These are phyloP conservation scores for Obelidium mucronatum DNA, from an alignment of 192 early-diverging fungal genomes.

Conservation along the genomic window DNA sequence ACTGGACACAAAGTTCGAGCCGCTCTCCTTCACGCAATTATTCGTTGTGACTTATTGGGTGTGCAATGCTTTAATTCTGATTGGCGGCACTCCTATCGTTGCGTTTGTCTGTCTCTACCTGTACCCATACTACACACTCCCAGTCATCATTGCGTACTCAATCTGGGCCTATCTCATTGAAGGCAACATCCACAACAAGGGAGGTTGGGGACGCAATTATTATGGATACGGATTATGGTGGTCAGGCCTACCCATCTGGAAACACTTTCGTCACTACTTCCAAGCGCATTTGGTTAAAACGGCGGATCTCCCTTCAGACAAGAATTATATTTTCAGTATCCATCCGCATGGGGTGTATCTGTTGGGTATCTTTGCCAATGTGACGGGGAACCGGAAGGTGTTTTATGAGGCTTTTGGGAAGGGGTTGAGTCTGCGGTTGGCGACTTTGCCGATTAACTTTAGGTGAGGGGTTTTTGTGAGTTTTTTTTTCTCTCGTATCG, in stretches of 20 bases:
- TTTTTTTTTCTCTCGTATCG: neutral
- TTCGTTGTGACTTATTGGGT: slow-evolving; percentile 35
- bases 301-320: slow-evolving; percentile 29
- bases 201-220: slow-evolving; percentile 32
- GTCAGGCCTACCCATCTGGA: slow-evolving; percentile 28
- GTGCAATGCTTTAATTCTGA: slow-evolving; percentile 1
- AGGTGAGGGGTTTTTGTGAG: neutral
- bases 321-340: slow-evolving; percentile 39
- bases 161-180: slow-evolving; percentile 24
- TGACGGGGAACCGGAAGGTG: slow-evolving; percentile 30
- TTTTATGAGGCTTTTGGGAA: slow-evolving; percentile 38
- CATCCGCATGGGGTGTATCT: slow-evolving; percentile 42
- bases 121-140: slow-evolving; percentile 9
- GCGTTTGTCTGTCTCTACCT: neutral
- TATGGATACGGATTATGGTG: slow-evolving; percentile 23
- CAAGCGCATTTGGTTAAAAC: slow-evolving; percentile 40
- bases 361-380: slow-evolving; percentile 38
- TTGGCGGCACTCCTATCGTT: slow-evolving; percentile 21
- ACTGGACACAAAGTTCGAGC: slow-evolving; percentile 18
- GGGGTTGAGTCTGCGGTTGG: slow-evolving; percentile 28
- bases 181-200: slow-evolving; percentile 32
- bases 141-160: slow-evolving; percentile 24
- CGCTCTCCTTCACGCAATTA: neutral
- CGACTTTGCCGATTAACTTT: slow-evolving; percentile 49
- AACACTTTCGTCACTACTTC: slow-evolving; percentile 41